Evolutionary conservation across 176 grass and related monocot genomes (phyloP).

Genomic region (Puccinellia tenuiflora): DNA sequence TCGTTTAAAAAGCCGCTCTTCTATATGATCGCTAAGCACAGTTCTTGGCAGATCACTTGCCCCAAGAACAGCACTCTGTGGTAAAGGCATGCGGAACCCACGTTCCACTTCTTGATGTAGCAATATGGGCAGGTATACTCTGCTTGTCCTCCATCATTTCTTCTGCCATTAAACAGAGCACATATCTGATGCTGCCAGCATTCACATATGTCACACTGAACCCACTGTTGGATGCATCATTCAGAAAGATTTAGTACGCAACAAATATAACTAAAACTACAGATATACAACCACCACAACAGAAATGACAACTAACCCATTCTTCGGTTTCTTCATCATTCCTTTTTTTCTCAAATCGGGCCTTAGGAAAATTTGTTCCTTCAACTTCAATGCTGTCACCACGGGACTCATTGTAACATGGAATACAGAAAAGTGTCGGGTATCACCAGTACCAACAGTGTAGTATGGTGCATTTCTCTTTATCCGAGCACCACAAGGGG

Average conservation of each 20-base stretch:
- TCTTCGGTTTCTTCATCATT: constrained; percentile 99
- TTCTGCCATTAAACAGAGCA: constrained; percentile 94
- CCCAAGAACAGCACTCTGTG: constrained; percentile 96
- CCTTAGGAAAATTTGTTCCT: constrained; percentile 56
- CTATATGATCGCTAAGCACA: constrained; percentile 93
- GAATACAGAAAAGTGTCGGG: constrained; percentile 86
- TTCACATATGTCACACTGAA: constrained; percentile 99
- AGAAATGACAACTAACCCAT: constrained; percentile 63
- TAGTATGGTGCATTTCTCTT: constrained; percentile 96
- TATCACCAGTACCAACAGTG: constrained; percentile 78
- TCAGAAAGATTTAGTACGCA: constrained; percentile 30
- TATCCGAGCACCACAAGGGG: constrained; percentile 89
- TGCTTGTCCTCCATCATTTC: constrained; percentile 95
- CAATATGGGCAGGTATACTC: constrained; percentile 98
- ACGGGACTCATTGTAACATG: constrained; percentile 89
- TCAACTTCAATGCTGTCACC: constrained; percentile 88
- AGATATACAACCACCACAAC: constrained; percentile 16
- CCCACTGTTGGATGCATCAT: constrained; percentile 71
- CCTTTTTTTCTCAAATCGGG: constrained; percentile 83
- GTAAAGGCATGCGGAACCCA: constrained; percentile 82
- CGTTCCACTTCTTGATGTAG: constrained; percentile 70
- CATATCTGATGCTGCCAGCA: constrained; percentile 99
- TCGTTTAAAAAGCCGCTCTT: constrained; percentile 72
- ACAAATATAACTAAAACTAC: constrained; percentile 4
- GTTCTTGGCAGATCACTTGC: constrained; percentile 96